Percentiles rank a stretch among this genome's conserved stretches.
Conservation (phyloP, 2,329 filamentous ascomycete species). For the Periconia macrospinosa region DNA sequence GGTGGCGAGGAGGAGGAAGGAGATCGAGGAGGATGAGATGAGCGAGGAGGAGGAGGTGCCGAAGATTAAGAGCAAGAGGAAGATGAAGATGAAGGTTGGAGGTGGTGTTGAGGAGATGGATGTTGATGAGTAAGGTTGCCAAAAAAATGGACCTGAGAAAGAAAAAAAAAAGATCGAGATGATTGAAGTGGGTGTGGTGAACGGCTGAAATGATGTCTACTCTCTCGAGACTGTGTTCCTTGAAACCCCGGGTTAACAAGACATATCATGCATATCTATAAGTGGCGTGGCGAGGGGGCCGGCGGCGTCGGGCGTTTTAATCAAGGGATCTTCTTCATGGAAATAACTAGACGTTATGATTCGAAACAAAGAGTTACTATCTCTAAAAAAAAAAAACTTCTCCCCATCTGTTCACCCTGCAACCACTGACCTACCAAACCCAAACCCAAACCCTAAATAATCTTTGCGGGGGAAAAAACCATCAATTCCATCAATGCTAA, state of each 20-base stretch:
- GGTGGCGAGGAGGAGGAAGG: slow-evolving; percentile 60
- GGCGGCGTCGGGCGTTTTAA: no score
- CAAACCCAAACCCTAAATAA: no score
- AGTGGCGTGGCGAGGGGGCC: no score
- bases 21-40: slow-evolving; percentile 57
- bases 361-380: background rate
- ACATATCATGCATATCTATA: background rate
- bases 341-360: background rate
- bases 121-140: slow-evolving; percentile 39
- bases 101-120: slow-evolving; percentile 53
- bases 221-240: background rate
- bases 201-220: no score
- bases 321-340: no score
- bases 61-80: slow-evolving; percentile 48
- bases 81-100: slow-evolving; percentile 50
- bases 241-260: background rate
- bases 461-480: no score
- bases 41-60: slow-evolving; percentile 39
- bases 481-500: no score
- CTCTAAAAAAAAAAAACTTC: background rate
- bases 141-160: background rate
- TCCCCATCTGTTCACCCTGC: no score
- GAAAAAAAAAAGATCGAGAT: background rate
- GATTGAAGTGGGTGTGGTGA: no score
- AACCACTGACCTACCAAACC: no score